Percentiles rank a stretch among this genome's conserved stretches.
Conservation (phyloP, 2,329 filamentous ascomycete species). For the Sarocladium strictum region DNA sequence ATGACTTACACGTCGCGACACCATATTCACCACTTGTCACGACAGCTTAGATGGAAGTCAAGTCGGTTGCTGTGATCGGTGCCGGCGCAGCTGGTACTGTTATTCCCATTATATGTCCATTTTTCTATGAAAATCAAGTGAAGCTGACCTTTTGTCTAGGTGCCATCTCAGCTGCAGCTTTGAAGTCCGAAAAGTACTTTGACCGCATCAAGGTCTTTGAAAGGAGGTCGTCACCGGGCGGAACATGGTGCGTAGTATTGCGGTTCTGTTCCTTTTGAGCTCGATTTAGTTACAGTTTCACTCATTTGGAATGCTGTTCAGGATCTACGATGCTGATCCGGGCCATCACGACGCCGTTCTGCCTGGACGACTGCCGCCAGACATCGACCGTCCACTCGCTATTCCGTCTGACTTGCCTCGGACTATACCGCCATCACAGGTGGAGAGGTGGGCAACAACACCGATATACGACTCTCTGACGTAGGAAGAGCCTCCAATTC, state of each 20-base stretch:
- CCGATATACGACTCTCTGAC: constrained; percentile 47
- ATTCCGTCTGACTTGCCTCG: constrained; percentile 33
- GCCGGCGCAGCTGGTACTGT: constrained; percentile 3
- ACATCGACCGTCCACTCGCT: constrained; percentile 24
- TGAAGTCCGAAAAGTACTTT: constrained; percentile 29
- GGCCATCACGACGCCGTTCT: constrained; percentile 24
- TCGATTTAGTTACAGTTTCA: accelerated
- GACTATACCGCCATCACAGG: constrained; percentile 31
- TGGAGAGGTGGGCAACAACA: constrained; percentile 40
- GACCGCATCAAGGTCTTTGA: constrained; percentile 29
- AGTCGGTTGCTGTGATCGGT: constrained; percentile 4
- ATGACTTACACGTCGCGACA: not conserved
- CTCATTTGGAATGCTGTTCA: constrained; percentile 17
- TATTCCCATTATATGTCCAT: too few relatives aligned
- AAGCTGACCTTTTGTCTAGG: not conserved
- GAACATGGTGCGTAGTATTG: constrained; percentile 33
- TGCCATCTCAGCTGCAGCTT: constrained; percentile 19
- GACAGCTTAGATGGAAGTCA: not conserved
- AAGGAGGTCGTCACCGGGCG: constrained; percentile 34
- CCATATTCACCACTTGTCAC: not conserved
- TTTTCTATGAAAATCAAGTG: not conserved
- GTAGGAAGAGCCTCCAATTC: constrained; percentile 23
- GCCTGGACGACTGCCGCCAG: constrained; percentile 37
- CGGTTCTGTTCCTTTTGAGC: not conserved
- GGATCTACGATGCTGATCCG: constrained; percentile 46